These are phyloP conservation scores for Hylodesmum podocarpum DNA, from an alignment of 306 rosid genomes.

Conservation along the genomic window DNA sequence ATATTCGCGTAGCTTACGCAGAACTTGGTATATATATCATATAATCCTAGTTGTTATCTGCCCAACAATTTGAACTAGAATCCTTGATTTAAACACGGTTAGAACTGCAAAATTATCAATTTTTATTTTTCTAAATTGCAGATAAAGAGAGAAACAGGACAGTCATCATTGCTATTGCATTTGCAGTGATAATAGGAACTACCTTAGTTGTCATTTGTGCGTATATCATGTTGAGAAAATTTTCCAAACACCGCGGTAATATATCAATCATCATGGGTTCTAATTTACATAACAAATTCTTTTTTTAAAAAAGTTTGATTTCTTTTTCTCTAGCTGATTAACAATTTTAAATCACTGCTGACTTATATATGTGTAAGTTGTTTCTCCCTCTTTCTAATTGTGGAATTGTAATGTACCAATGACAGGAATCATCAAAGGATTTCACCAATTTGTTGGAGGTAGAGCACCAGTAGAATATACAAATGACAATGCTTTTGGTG, in stretches of 20 bases:
- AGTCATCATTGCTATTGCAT: background rate
- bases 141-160: background rate
- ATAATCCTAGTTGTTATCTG: background rate
- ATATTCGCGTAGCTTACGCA: constrained; percentile 15
- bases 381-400: background rate
- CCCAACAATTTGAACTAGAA: background rate
- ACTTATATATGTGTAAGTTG: background rate
- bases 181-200: constrained; percentile 17
- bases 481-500: background rate
- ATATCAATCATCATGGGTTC: background rate
- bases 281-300: background rate
- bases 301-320: background rate
- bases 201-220: background rate
- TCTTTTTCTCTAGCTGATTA: background rate
- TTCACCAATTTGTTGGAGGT: background rate
- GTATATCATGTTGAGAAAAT: background rate
- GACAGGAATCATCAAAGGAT: background rate
- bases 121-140: background rate
- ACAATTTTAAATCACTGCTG: background rate
- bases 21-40: constrained; percentile 1
- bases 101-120: background rate
- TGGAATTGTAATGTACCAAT: background rate
- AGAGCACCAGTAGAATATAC: background rate
- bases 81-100: background rate
- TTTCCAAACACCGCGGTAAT: background rate